Conservation (phyloP, 768 basidiomycete genomes). For the Crassisporium funariophilum region DNA sequence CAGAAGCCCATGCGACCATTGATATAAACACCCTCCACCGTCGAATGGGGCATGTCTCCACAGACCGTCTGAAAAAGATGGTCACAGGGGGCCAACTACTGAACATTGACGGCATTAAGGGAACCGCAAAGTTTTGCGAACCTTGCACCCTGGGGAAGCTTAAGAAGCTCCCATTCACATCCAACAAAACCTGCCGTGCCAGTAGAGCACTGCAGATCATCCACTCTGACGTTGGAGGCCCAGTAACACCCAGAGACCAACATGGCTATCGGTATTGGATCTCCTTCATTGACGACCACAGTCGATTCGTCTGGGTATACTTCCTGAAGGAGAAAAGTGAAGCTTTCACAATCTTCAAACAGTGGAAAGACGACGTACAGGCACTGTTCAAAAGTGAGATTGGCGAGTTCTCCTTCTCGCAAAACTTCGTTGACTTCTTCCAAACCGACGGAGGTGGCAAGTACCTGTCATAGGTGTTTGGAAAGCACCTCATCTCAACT, state of each 20-base stretch:
- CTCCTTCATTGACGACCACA: conserved; percentile 16
- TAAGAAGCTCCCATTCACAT: conserved; percentile 15
- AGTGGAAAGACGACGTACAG: conserved; percentile 6
- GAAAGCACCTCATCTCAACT: conserved; percentile 1
- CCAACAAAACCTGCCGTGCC: conserved; percentile 1
- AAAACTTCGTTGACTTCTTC: conserved; percentile 7
- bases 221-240: conserved; percentile 14
- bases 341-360: conserved; percentile 4
- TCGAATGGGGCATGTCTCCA: conserved; percentile 8
- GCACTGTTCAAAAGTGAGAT: conserved; percentile 6
- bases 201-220: conserved; percentile 10
- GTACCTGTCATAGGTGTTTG: conserved; percentile 5
- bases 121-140: conserved; percentile 10
- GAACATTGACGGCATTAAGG: conserved; percentile 4
- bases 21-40: conserved; percentile 12
- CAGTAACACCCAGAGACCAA: conserved; percentile 8
- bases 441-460: conserved; percentile 12
- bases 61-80: conserved; percentile 3
- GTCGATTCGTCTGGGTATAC: conserved; percentile 12
- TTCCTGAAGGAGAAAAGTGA: conserved; percentile 15
- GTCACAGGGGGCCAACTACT: conserved; percentile 1
- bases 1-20: not conserved
- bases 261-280: conserved; percentile 17
- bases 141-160: conserved; percentile 11
- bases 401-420: conserved; percentile 3